Base-by-base conservation (phyloP, 2,329 filamentous ascomycete genomes). In the Paramyrothecium roridum region DNA sequence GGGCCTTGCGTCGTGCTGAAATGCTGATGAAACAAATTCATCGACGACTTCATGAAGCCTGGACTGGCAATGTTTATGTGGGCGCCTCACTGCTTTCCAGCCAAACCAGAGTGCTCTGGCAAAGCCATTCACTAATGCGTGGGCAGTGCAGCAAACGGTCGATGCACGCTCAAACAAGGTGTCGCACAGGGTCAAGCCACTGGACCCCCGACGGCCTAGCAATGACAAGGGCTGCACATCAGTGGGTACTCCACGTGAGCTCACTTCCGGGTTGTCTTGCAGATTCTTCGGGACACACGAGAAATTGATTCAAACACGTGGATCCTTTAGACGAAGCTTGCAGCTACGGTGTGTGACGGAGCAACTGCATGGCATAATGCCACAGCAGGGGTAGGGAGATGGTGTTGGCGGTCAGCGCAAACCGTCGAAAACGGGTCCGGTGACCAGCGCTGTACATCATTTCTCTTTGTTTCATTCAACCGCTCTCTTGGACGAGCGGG, bases 161-260 rank as follows among this genome's bases (percentile, higher is more conserved):
- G 56, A 57, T 61, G 37, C 37, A 43, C 37, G 37, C 37, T 65
- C 61, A 62, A 61, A 57, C 54, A 56, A 55, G 49, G 50, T 52
- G 59, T 61, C 43, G 58, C 56, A 63, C 62, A 59, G 62, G 60
- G 55, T 60, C 54, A 61, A 65, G 60, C 62, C 60, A 63, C 61
- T 57, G 58, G 56, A 56, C 55, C 55, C 58, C 26, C 54, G 59
- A 43, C 37, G 58, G 57, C 57, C 61, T 64, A 61, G 59, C 63
- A 63, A 60, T 58, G 54, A 56, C 60, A 65, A 64, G 58, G 63
- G 57, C 57, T 57, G 64, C 63, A 62, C 63, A 66, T 67, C 64
- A 64, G 64, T 65, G 64, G 64, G 53, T 57, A 64, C 63, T 66
- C 64, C 64, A 66, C 64, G 64, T 67, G 64, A 67, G 63, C 53